Evolutionary conservation across 2,329 filamentous ascomycete species (phyloP), one percentile per base, ranked within the genome.

Genomic region (Xylaria sp.): DNA sequence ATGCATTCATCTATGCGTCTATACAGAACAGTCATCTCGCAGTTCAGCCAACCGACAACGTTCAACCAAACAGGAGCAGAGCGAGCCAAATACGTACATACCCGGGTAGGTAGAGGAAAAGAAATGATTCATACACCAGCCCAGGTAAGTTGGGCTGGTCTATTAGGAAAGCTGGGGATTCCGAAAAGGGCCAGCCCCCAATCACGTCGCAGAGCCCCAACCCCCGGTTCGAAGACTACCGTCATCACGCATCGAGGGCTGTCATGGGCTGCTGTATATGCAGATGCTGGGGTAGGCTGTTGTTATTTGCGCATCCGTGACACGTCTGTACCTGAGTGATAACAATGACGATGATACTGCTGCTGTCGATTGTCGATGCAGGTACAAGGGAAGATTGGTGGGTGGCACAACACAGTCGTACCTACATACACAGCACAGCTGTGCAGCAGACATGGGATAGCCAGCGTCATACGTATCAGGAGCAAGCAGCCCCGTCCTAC

Each of bases 321-420:
- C 34, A 45, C 56, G 34, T 55, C 54, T 48, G 60, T 12, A 45
- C 27, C 34, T 45, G 17, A 42, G 39, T 51, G n/a, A 36, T 55
- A 11, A 19, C 17, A 19, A 21, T 36, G 24, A 21, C 24, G n/a
- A 36, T 55, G 27, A 62, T 54, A 24, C n/a, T 12, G 50, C n/a
- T 39, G 55, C 36, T 51, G 55, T 17, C 24, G 24, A 27, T 27
- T 56, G 27, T 59, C 34, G 51, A 60, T 64, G 57, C 57, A 47
- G 47, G 42, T 34, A 42, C 57, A 36, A 50, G 45, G 12, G 48
- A 53, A 39, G 9, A 24, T 39, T 51, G 57, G 21, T 34, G 48
- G 62, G 62, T 59, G n/a, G 27, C 27, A 65, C 63, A 36, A 30
- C 63, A 65, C 14, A 51, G 45, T 58, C 30, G 24, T 53, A 58